Evolutionary conservation across 805 yeast species (phyloP), one percentile per base, ranked within the genome.

Genomic region (Huiozyma sinensis): DNA sequence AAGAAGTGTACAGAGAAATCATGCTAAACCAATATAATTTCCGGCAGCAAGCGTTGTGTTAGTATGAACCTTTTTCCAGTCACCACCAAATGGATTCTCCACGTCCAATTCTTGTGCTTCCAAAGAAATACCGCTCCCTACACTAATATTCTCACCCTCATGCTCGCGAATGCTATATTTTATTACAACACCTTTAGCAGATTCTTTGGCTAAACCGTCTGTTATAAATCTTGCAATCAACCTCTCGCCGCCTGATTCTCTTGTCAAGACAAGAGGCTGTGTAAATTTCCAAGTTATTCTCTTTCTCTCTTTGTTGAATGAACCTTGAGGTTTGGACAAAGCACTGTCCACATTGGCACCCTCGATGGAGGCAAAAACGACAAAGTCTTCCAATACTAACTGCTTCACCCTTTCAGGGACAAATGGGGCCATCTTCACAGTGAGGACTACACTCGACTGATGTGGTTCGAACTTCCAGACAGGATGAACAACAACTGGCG

Each of bases 291-390:
- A 89, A 0, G 92, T 81, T 46, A 92, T 81, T 64, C 97, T 76
- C 52, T 78, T 81, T 57, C 78, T 80, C 42, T 88, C 97, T 56
- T 77, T 82, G 64, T 82, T 86, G 70, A 88, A 90, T 1, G 94
- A 77, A 45, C 97, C 97, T 44, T 83, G 80, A 5, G 98, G 98
- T 60, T 84, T 86, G 3, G 95, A 83, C 48, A 88, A 79, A 0
- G 96, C 97, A 17, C 81, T 71, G 1, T 79, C 67, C 3, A 82
- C 73, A 12, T 76, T 72, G 8, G 83, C 81, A 33, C 81, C 83
- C 12, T 71, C 67, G 52, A 82, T 78, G n/a, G 79, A 68, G 39
- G 85, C 70, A 30, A 66, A 61, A 6, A 77, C 67, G 2, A 58
- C 53, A 24, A 69, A 56, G 42, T 66, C 67, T 12, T 66, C 66